These are phyloP conservation scores for Garcileccinum viscosum DNA, from an alignment of 1,284 basidiomycete species.

Conservation along the genomic window DNA sequence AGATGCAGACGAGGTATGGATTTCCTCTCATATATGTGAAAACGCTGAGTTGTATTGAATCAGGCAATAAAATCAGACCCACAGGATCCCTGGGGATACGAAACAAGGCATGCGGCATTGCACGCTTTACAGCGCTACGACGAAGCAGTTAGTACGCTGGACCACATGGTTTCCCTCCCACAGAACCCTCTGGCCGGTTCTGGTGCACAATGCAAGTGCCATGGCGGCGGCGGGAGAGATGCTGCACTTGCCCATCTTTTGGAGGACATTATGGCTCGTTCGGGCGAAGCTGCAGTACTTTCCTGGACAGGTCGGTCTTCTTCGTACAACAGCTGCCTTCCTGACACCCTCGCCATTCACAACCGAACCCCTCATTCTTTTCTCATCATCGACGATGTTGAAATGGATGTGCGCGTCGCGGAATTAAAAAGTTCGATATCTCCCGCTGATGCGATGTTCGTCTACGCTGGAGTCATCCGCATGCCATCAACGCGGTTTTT, in stretches of 20 bases:
- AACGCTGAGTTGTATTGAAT: neutral
- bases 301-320: neutral
- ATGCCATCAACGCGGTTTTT: neutral
- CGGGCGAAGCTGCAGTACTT: neutral
- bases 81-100: neutral
- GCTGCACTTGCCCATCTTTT: neutral
- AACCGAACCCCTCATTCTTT: neutral
- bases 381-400: neutral
- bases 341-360: neutral
- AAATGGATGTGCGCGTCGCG: neutral
- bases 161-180: neutral
- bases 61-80: neutral
- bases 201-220: neutral
- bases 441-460: neutral
- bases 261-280: neutral
- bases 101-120: neutral
- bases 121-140: neutral
- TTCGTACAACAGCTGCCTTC: neutral
- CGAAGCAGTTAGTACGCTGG: neutral
- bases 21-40: neutral
- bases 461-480: neutral
- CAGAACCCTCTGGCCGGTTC: neutral
- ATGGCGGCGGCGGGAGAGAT: neutral
- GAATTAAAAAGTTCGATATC: neutral
- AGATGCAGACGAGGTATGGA: neutral